Percentiles rank a stretch among this genome's conserved stretches.
Conservation (phyloP, 805 yeast species). For the Zygotorulaspora danielsina region DNA sequence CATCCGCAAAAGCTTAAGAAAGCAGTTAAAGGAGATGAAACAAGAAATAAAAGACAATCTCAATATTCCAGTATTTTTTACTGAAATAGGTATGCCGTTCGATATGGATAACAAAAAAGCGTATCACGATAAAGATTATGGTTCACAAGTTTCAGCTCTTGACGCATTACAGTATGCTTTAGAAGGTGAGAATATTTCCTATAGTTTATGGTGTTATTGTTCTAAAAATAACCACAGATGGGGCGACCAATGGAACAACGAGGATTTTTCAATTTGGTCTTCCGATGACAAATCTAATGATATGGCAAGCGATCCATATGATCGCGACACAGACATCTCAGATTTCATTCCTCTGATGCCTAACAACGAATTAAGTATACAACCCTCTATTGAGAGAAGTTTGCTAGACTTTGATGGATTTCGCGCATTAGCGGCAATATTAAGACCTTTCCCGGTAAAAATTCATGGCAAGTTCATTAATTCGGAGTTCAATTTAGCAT, state of each 20-base stretch:
- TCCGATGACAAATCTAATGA: slow-evolving; percentile 44
- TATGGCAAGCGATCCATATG: background rate
- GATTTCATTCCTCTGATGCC: slow-evolving; percentile 8
- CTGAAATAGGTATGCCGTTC: slow-evolving; percentile 97
- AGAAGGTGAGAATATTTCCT: slow-evolving; percentile 67
- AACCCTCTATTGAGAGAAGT: slow-evolving; percentile 11
- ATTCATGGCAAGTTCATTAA: slow-evolving; percentile 53
- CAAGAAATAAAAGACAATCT: slow-evolving; percentile 57
- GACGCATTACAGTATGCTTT: slow-evolving; percentile 79
- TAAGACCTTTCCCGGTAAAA: slow-evolving; percentile 71
- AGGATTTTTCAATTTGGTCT: slow-evolving; percentile 87
- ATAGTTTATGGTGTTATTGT: slow-evolving; percentile 84
- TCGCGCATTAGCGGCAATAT: slow-evolving; percentile 67
- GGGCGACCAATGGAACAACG: slow-evolving; percentile 94
- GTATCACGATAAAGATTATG: slow-evolving; percentile 59
- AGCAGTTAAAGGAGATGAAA: slow-evolving; percentile 64
- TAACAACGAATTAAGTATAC: slow-evolving; percentile 9
- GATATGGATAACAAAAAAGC: slow-evolving; percentile 86
- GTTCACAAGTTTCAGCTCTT: slow-evolving; percentile 72
- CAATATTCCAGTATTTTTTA: slow-evolving; percentile 79
- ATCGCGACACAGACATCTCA: background rate
- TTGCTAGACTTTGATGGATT: slow-evolving; percentile 45
- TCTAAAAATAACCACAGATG: slow-evolving; percentile 67
- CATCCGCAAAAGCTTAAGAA: slow-evolving; percentile 65
- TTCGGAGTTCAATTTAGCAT: slow-evolving; percentile 56